These are phyloP conservation scores for Wickerhamomyces xylosicus DNA, from an alignment of 805 yeast species.

Conservation along the genomic window DNA sequence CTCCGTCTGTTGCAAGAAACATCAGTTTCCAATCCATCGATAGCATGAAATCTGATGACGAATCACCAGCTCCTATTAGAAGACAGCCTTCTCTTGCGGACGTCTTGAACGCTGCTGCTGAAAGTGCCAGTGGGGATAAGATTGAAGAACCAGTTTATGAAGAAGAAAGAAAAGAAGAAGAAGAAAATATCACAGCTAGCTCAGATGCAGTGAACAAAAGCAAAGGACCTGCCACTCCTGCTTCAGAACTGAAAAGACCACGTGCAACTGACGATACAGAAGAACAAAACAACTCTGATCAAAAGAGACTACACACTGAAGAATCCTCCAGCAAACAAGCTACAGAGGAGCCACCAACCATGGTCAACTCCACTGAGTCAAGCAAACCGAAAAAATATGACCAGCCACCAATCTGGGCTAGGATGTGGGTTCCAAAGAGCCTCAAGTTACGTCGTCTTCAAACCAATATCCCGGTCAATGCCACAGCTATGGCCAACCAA, in stretches of 20 bases:
- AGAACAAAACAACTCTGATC: neutral
- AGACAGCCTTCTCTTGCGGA: constrained; percentile 11
- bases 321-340: constrained; percentile 2
- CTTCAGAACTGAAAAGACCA: neutral
- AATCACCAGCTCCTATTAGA: constrained; percentile 17
- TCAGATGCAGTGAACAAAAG: constrained; percentile 9
- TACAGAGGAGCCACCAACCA: constrained; percentile 1
- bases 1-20: constrained; percentile 25
- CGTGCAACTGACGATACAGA: neutral
- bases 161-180: constrained; percentile 1
- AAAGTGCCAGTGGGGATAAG: constrained; percentile 2
- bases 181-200: neutral
- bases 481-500: constrained; percentile 2
- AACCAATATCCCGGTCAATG: constrained; percentile 1
- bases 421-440: constrained; percentile 47
- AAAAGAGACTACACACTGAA: neutral
- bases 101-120: constrained; percentile 8
- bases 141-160: constrained; percentile 9
- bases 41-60: constrained; percentile 9
- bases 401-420: constrained; percentile 78
- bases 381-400: constrained; percentile 51
- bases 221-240: constrained; percentile 7
- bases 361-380: neutral
- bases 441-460: constrained; percentile 17
- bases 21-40: constrained; percentile 14